A percentile compares a stretch with the other conserved stretches of the same genome.
Evolutionary conservation across 1,139 yeast genomes (phyloP).

Genomic region (Pneumocystis carinii): DNA sequence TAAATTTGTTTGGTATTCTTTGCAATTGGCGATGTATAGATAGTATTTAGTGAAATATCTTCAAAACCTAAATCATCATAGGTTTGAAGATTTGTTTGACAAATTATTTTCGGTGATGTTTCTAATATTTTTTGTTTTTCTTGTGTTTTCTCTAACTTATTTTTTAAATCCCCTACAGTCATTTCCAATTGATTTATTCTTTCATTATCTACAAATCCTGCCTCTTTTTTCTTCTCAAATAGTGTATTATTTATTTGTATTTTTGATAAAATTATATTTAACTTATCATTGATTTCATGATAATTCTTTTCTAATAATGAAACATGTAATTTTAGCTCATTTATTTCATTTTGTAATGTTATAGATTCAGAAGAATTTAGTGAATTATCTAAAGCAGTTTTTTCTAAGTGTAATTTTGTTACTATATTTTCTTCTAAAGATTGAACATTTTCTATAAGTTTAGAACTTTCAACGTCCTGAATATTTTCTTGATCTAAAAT

Average conservation of each 20-base stretch:
- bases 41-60: not conserved
- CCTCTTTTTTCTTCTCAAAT: not conserved
- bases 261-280: not conserved
- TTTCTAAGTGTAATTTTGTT: not conserved
- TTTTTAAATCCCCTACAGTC: not conserved
- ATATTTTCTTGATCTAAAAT: no score
- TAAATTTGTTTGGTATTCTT: not conserved
- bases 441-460: not conserved
- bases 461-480: no score
- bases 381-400: not conserved
- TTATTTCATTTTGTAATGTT: not conserved
- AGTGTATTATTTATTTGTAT: not conserved
- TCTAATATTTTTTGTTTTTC: not conserved
- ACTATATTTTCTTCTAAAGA: not conserved
- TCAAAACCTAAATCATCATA: not conserved
- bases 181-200: not conserved
- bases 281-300: not conserved
- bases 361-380: not conserved
- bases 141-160: not conserved
- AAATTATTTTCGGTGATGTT: not conserved
- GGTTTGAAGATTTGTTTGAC: not conserved
- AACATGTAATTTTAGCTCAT: constrained; percentile 2
- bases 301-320: constrained; percentile 3
- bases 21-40: not conserved
- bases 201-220: not conserved